Evolutionary conservation across 768 basidiomycete species (phyloP), one percentile per base, ranked within the genome.

Genomic region (Dentipellis fragilis): DNA sequence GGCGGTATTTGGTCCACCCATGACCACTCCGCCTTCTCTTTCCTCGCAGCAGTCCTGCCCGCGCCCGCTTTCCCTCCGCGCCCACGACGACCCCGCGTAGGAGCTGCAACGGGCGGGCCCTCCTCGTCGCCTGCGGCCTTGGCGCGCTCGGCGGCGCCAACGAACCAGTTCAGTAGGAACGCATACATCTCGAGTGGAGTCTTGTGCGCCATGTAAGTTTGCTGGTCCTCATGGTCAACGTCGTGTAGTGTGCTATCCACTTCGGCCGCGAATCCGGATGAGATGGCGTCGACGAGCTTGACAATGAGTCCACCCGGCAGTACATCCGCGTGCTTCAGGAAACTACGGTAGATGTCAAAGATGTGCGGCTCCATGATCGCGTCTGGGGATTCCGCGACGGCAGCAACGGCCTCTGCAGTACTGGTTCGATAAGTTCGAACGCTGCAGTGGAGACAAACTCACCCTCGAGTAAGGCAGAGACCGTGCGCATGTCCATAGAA

Each of bases 131-230:
- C 78, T 11, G 74, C 65, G 6, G 72, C 72, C 46, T 85, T 87
- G 57, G 86, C 80, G 61, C 85, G 87, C 69, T 95, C 93, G 1
- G 84, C 87, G 0, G 84, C 84, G 10, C 73, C 71, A 14, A 90
- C 87, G 66, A 94, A 94, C 93, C 93, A 97, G 58, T 85, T 78
- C n/a, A 96, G 70, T 22, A 97, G 73, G 67, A 98, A 97, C 7
- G 87, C 88, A 67, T 91, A 97, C 76, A 89, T 84, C 68, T 98
- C 96, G 57, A 99, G 75, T 0, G 91, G 81, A 3, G 66, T 60
- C 67, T 85, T 89, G 68, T 93, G 92, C 0, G 73, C 64, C 59
- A 77, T 68, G 62, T 80, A 76, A 1, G 75, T 73, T 55, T 85
- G 75, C 56, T 83, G 79, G 50, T 85, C 80, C 23, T 86, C 89